Conservation (phyloP, 495 filamentous ascomycete species). For the Hyaloscypha hepaticicola region DNA sequence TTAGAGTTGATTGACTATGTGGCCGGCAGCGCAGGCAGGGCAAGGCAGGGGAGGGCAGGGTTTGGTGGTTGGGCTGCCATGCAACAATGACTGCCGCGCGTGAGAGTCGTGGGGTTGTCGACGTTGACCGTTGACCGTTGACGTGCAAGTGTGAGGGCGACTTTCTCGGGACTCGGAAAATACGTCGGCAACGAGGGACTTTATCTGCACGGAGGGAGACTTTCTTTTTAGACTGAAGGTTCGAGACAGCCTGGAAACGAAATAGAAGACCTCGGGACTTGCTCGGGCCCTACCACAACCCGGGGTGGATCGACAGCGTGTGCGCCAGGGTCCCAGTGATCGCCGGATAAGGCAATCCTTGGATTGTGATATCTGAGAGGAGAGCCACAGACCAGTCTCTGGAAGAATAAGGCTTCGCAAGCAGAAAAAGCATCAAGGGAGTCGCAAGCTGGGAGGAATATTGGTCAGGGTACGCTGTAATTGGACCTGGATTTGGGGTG, state of each 20-base stretch:
- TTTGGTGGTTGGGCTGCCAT: not conserved
- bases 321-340: slow-evolving; percentile 16
- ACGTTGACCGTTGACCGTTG: too few species aligned
- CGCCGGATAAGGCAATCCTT: slow-evolving; percentile 19
- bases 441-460: not conserved
- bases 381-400: not conserved
- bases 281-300: not conserved
- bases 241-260: not conserved
- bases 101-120: not conserved
- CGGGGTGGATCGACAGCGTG: not conserved
- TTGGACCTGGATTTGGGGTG: not conserved
- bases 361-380: slow-evolving; percentile 23
- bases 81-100: not conserved
- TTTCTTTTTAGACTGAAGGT: not conserved
- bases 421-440: slow-evolving; percentile 1
- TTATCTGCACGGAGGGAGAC: not conserved
- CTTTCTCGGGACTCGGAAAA: not conserved
- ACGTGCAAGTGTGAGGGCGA: not conserved
- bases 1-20: not conserved
- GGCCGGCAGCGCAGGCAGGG: too few species aligned
- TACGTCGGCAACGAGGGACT: not conserved
- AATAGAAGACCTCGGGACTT: not conserved
- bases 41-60: not conserved
- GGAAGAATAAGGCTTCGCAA: not conserved
- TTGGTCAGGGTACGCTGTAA: not conserved